A percentile compares a stretch with the other conserved stretches of the same genome.
These are phyloP conservation scores for Corchorus capsularis DNA, from an alignment of 345 rosid genomes.

Conservation along the genomic window DNA sequence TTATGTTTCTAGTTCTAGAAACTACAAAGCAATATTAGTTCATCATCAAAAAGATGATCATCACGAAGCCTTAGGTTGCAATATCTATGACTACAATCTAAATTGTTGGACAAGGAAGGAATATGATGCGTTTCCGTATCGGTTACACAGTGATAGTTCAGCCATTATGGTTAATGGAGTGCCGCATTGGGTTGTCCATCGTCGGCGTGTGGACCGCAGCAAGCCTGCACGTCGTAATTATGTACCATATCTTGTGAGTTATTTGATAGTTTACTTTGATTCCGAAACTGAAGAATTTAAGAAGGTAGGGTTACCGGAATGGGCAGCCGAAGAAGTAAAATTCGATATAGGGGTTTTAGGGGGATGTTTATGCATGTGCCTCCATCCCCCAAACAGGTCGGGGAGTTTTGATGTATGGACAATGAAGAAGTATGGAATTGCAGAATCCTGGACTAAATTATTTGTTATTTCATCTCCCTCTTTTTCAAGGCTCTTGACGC, in stretches of 20 bases:
- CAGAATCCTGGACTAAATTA: neutral
- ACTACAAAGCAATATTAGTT: neutral
- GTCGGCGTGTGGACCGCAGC: too few relatives aligned
- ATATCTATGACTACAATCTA: too few relatives aligned
- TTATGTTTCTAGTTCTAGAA: neutral
- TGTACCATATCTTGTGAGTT: neutral
- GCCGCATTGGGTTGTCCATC: too few relatives aligned
- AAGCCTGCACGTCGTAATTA: too few relatives aligned
- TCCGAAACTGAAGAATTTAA: neutral
- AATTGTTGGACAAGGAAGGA: too few relatives aligned
- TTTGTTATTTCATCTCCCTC: too few relatives aligned
- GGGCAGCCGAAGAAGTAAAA: neutral
- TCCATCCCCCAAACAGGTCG: too few relatives aligned
- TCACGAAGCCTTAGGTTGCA: too few relatives aligned
- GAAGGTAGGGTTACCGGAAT: neutral
- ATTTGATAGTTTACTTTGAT: neutral
- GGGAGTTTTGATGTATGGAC: neutral
- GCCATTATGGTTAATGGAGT: too few relatives aligned
- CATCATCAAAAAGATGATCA: neutral
- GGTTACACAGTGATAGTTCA: too few relatives aligned
- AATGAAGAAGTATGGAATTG: neutral
- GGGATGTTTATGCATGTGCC: neutral
- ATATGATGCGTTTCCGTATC: too few relatives aligned
- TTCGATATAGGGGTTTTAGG: neutral
- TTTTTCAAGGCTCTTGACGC: too few relatives aligned